phyloP scores from a whole-genome alignment of 345 rosid species.

The Dipteronia sinensis region DNA sequence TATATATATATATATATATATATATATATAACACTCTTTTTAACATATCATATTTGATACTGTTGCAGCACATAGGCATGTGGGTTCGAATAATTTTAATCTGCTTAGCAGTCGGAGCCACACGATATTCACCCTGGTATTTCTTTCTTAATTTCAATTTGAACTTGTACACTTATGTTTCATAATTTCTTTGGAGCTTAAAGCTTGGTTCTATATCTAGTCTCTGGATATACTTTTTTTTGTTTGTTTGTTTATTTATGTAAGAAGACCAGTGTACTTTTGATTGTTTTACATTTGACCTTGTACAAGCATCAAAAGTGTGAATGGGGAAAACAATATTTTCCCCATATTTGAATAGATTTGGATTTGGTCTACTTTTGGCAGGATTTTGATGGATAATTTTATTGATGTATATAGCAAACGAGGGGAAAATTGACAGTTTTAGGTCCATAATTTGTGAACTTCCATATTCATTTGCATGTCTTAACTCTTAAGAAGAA shows the following conservation, averaged over 20 bases:
- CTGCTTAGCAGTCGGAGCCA: conserved; percentile 97
- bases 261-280: background rate
- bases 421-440: background rate
- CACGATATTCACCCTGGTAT: conserved; percentile 89
- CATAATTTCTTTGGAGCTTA: background rate
- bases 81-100: conserved; percentile 93
- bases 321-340: background rate
- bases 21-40: background rate
- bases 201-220: background rate
- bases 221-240: background rate
- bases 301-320: background rate
- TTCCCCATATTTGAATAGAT: background rate
- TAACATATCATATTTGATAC: conserved; percentile 22
- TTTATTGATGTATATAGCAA: background rate
- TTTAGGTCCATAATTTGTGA: no score
- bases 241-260: background rate
- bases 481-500: background rate
- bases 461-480: background rate
- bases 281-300: background rate
- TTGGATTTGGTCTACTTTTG: background rate
- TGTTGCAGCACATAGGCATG: conserved; percentile 85
- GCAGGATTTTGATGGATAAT: background rate
- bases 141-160: conserved; percentile 11
- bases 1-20: no score
- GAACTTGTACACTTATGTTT: background rate